phyloP scores from a whole-genome alignment of 768 basidiomycete genomes.

The Boletus huronensis region DNA sequence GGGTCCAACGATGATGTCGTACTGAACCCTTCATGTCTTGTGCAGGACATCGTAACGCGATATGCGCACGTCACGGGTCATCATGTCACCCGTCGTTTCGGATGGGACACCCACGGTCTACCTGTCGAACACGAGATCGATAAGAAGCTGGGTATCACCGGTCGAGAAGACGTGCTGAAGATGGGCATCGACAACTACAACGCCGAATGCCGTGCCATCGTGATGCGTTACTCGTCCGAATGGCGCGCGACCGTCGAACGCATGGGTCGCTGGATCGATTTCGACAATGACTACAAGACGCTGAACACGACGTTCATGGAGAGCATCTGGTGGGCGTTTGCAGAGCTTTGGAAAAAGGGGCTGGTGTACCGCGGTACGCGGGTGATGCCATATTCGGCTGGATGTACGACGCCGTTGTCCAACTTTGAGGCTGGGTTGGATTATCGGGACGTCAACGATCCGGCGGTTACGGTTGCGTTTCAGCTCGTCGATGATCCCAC shows the following conservation, averaged over 20 bases:
- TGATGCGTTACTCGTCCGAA: constrained; percentile 94
- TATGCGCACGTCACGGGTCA: constrained; percentile 92
- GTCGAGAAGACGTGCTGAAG: constrained; percentile 87
- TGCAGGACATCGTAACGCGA: constrained; percentile 93
- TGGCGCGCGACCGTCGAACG: constrained; percentile 95
- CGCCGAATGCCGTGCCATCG: constrained; percentile 91
- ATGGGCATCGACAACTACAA: constrained; percentile 99
- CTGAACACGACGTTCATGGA: constrained; percentile 94
- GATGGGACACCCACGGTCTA: constrained; percentile 98
- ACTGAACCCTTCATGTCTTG: background rate
- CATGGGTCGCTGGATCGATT: constrained; percentile 99
- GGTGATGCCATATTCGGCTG: constrained; percentile 99
- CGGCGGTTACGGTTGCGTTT: constrained; percentile 92
- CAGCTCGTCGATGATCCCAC: constrained; percentile 89
- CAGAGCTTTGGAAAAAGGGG: constrained; percentile 86
- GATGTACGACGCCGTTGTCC: constrained; percentile 91
- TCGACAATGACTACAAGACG: constrained; percentile 99
- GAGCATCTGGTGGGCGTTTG: constrained; percentile 98
- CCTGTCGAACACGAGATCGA: constrained; percentile 99
- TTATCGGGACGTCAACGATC: constrained; percentile 92
- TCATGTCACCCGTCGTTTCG: constrained; percentile 91
- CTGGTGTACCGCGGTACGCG: constrained; percentile 90
- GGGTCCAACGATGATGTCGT: background rate
- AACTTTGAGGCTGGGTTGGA: constrained; percentile 96
- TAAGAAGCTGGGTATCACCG: constrained; percentile 89